Percentiles rank a stretch among this genome's conserved stretches.
phyloP scores from a whole-genome alignment of 2,329 filamentous ascomycete species.

The Meredithiella fracta region DNA sequence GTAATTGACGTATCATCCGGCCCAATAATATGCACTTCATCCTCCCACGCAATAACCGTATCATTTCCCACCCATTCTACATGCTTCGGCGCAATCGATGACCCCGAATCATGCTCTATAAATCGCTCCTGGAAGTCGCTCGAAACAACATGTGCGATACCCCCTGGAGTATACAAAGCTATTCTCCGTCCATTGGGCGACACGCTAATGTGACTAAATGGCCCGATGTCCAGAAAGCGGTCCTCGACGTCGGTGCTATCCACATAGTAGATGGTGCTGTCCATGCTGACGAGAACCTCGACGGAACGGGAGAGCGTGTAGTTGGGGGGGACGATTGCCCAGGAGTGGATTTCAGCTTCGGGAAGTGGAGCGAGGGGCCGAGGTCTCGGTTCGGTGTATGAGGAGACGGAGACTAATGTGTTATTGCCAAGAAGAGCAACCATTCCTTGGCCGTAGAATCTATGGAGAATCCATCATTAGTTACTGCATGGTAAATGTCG shows the following conservation, averaged over 20 bases:
- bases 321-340: constrained; percentile 74
- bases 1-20: constrained; percentile 59
- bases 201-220: constrained; percentile 77
- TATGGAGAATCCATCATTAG: constrained; percentile 14
- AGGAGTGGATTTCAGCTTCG: constrained; percentile 65
- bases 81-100: constrained; percentile 69
- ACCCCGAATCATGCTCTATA: constrained; percentile 80
- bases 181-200: constrained; percentile 83
- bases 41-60: constrained; percentile 90
- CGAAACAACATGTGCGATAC: constrained; percentile 80
- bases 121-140: constrained; percentile 87
- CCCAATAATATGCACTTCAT: constrained; percentile 88
- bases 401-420: constrained; percentile 66
- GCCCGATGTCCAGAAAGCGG: constrained; percentile 75
- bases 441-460: constrained; percentile 81
- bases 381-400: constrained; percentile 80
- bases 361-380: constrained; percentile 63
- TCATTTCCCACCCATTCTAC: constrained; percentile 96
- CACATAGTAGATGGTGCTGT: constrained; percentile 67
- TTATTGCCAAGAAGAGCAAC: constrained; percentile 86
- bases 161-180: constrained; percentile 70
- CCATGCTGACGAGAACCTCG: constrained; percentile 76
- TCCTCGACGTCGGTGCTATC: constrained; percentile 87
- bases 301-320: constrained; percentile 85
- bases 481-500: constrained; percentile 4